Conservation (phyloP, 2,329 filamentous ascomycete genomes). For the Capronia americana region DNA sequence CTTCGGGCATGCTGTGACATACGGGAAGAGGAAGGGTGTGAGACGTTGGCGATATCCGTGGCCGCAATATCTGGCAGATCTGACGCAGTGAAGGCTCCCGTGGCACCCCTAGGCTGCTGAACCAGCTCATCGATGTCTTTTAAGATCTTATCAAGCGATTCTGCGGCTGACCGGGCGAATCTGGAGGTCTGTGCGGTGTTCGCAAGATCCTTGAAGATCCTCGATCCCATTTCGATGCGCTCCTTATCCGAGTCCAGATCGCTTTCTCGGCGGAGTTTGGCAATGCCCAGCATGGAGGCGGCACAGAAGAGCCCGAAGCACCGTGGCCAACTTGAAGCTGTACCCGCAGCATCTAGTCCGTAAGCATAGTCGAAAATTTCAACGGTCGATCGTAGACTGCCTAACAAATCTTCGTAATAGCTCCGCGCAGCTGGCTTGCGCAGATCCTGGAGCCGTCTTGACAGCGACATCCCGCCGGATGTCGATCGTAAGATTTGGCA, state of each 20-base stretch:
- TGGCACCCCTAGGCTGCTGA: background rate
- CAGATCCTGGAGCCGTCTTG: conserved; percentile 12
- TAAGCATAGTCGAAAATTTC: conserved; percentile 30
- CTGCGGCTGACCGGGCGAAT: conserved; percentile 18
- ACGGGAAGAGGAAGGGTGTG: background rate
- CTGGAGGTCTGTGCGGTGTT: conserved; percentile 6
- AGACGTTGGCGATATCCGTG: background rate
- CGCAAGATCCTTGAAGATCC: conserved; percentile 25
- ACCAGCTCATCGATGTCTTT: conserved; percentile 17
- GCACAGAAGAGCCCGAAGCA: conserved; percentile 34
- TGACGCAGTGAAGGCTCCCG: background rate
- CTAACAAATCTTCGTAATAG: conserved; percentile 23
- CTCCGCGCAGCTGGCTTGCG: conserved; percentile 17
- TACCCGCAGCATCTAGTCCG: conserved; percentile 20
- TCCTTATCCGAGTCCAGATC: conserved; percentile 28
- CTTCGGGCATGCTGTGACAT: background rate
- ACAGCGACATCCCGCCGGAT: background rate
- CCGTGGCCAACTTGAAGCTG: conserved; percentile 28
- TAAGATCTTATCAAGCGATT: conserved; percentile 16
- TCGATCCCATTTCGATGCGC: conserved; percentile 20
- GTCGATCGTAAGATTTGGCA: conserved; percentile 21
- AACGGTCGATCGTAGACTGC: conserved; percentile 25
- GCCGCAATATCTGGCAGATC: background rate
- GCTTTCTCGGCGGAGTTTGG: conserved; percentile 27
- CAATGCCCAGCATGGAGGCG: conserved; percentile 28